Percentiles rank a stretch among this genome's conserved stretches.
These are phyloP conservation scores for Boletus edulis DNA, from an alignment of 768 basidiomycete genomes.

Conservation along the genomic window DNA sequence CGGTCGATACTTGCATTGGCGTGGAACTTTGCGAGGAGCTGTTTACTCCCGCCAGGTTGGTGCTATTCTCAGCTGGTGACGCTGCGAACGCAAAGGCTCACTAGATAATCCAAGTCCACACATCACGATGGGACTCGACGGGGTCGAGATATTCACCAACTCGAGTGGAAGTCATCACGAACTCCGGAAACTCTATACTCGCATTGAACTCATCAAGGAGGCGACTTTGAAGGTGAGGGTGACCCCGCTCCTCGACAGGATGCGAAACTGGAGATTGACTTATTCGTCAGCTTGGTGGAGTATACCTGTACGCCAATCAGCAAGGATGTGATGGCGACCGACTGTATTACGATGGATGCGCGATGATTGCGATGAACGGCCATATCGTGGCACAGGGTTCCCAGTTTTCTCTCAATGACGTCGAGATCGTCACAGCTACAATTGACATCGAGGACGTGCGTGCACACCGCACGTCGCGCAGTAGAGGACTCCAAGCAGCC, in stretches of 20 bases:
- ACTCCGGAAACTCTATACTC: slow-evolving; percentile 88
- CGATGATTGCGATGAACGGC: slow-evolving; percentile 95
- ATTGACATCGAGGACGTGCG: slow-evolving; percentile 97
- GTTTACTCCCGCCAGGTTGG: slow-evolving; percentile 91
- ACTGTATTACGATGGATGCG: slow-evolving; percentile 96
- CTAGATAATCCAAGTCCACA: slow-evolving; percentile 65
- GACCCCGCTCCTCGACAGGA: neutral
- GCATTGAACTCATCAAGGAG: slow-evolving; percentile 94
- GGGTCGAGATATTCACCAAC: slow-evolving; percentile 98
- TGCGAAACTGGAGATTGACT: neutral
- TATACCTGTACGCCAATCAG: slow-evolving; percentile 98
- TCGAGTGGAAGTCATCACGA: slow-evolving; percentile 99
- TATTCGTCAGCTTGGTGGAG: slow-evolving; percentile 77
- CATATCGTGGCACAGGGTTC: slow-evolving; percentile 90
- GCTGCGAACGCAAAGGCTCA: neutral
- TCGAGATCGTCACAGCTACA: slow-evolving; percentile 95
- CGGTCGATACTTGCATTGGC: slow-evolving; percentile 93
- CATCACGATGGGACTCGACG: slow-evolving; percentile 96
- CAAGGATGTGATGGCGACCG: slow-evolving; percentile 99
- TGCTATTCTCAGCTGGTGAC: neutral
- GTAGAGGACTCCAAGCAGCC: slow-evolving; percentile 89
- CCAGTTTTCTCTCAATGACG: slow-evolving; percentile 93
- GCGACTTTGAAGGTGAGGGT: slow-evolving; percentile 83
- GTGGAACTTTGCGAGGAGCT: slow-evolving; percentile 97
- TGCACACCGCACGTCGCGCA: slow-evolving; percentile 79